Base-by-base conservation (phyloP, 129 eudicot species). In the Arctium lappa region DNA sequence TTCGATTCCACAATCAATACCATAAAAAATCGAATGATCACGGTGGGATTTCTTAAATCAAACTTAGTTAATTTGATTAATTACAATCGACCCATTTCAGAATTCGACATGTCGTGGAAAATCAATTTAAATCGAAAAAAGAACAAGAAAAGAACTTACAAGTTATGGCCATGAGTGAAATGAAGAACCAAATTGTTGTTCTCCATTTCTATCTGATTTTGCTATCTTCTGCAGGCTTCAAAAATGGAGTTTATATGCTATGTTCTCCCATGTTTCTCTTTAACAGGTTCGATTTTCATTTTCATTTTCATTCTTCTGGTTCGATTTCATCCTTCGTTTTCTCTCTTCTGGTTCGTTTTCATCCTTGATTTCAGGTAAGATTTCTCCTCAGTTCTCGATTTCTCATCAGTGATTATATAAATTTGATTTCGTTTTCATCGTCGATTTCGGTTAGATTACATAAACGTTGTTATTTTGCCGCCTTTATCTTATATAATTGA, bases 161-260 rank as follows among this genome's bases (percentile, higher is more conserved):
- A 60, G 31, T 39, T 13, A 81, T 50, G 10, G 79, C 73, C 29
- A 68, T 73, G 63, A 81, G 44, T 60, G 84, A 81, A 73, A 74
- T 73, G 44, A 73, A 50, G 42, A 81, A 73, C 73, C 63, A 73
- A 39, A 73, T 73, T 3, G 63, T 38, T 56, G 65, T 12, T 81
- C 42, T 81, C 84, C 84, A 81, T 73, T 18, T 81, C 0, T 37
- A 56, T 69, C 12, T 63, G 22, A 4, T 73, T 81, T 27, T 81
- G 63, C 8, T 6, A 60, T 81, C 79, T 56, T 81, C 79, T 81
- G 44, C 63, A 38, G 34, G 9, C 15, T 38, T 60, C 33, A 81
- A 73, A 27, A 81, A 73, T 81, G 84, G 79, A 73, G 79, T 73
- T 37, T 81, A 22, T 16, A 73, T 53, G 39, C 73, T 60, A 44